phyloP scores from a whole-genome alignment of 768 basidiomycete species.

The Favolaschia claudopus region DNA sequence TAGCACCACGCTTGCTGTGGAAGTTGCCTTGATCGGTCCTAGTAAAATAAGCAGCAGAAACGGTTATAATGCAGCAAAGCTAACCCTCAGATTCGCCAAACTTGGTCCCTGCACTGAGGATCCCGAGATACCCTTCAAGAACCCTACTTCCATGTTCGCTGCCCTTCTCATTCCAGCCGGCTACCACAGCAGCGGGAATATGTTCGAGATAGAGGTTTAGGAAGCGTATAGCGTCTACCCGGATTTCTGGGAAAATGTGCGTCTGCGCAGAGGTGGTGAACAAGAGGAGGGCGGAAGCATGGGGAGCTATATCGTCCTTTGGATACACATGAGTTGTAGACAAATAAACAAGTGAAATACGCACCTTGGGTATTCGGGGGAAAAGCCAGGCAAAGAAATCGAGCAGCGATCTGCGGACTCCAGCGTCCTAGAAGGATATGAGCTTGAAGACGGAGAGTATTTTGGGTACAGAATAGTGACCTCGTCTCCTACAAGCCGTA shows the following conservation, averaged over 20 bases:
- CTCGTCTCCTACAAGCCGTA: constrained; percentile 84
- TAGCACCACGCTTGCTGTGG: constrained; percentile 70
- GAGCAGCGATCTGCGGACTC: constrained; percentile 77
- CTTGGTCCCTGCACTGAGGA: constrained; percentile 72
- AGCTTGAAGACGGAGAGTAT: constrained; percentile 2
- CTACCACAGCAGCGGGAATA: constrained; percentile 71
- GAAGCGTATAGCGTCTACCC: constrained; percentile 87
- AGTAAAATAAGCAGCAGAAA: neutral
- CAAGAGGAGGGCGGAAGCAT: constrained; percentile 77
- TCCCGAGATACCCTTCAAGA: constrained; percentile 82
- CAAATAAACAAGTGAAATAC: constrained; percentile 19
- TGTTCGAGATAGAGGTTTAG: constrained; percentile 76
- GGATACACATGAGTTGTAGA: neutral
- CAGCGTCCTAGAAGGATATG: constrained; percentile 64
- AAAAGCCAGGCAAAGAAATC: constrained; percentile 79
- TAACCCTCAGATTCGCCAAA: constrained; percentile 65
- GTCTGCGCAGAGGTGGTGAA: constrained; percentile 92
- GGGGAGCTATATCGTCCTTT: constrained; percentile 77
- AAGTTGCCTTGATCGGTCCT: constrained; percentile 58
- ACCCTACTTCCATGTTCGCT: constrained; percentile 67
- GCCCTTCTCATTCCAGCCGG: constrained; percentile 68
- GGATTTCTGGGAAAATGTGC: constrained; percentile 94
- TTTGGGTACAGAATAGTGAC: constrained; percentile 48
- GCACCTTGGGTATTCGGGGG: constrained; percentile 64
- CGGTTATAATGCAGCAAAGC: constrained; percentile 3